A percentile compares a stretch with the other conserved stretches of the same genome.
phyloP scores from a whole-genome alignment of 1,139 yeast species.

The Saccharomyces hybrid region DNA sequence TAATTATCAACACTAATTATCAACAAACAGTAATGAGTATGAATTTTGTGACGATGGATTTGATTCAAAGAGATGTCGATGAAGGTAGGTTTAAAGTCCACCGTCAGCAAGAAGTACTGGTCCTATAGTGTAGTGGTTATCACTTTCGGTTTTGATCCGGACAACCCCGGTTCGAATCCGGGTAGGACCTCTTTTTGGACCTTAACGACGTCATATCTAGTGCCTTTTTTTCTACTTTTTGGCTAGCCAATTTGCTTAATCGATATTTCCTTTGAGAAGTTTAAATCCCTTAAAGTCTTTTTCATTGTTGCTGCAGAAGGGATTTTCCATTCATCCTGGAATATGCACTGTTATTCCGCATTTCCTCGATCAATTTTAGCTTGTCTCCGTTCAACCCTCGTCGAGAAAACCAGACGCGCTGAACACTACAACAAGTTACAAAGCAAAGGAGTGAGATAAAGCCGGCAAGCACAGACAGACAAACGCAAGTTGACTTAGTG shows the following conservation, averaged over 20 bases:
- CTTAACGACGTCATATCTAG: background rate
- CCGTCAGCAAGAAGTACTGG: background rate
- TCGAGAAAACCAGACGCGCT: background rate
- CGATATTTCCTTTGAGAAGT: background rate
- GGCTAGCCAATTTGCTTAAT: background rate
- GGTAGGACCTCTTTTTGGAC: constrained; percentile 59
- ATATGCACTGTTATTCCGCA: background rate
- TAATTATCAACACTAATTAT: no score
- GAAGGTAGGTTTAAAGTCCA: no score
- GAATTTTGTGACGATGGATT: no score
- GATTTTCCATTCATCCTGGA: background rate
- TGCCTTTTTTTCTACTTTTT: background rate
- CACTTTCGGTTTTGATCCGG: constrained; percentile 69
- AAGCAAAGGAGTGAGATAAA: background rate
- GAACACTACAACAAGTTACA: background rate
- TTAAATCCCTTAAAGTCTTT: background rate
- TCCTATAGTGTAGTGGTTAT: constrained; percentile 56
- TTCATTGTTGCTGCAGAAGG: background rate
- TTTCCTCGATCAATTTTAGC: background rate
- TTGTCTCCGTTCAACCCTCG: background rate
- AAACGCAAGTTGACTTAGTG: background rate
- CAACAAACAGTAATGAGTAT: no score
- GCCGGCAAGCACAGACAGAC: background rate
- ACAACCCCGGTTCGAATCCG: constrained; percentile 95
- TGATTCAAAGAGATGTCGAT: no score